Conservation (phyloP, 2,329 filamentous ascomycete genomes). For the Neonectria faginata region DNA sequence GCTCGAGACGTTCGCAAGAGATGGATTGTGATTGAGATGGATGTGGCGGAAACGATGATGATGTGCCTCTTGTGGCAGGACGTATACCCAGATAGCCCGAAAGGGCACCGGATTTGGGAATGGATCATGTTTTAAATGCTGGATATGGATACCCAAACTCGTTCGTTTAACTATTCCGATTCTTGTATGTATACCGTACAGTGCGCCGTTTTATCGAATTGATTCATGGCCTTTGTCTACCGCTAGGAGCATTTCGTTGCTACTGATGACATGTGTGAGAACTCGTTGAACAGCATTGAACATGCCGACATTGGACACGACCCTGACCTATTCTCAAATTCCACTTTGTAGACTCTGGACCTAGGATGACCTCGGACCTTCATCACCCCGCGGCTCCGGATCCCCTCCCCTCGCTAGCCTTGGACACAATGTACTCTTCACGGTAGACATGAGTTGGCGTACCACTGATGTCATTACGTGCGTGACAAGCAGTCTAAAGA, state of each 20-base stretch:
- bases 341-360: too few species aligned
- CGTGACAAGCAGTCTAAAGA: too few species aligned
- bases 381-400: too few species aligned
- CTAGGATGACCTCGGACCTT: too few species aligned
- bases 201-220: neutral
- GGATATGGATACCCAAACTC: constrained; percentile 39
- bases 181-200: constrained; percentile 7
- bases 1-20: constrained; percentile 4
- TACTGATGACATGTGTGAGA: neutral
- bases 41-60: constrained; percentile 19
- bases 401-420: too few species aligned
- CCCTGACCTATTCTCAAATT: neutral
- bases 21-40: constrained; percentile 9
- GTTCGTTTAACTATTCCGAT: constrained; percentile 27
- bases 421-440: too few species aligned
- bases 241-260: too few species aligned
- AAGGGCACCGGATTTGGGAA: constrained; percentile 20
- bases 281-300: neutral
- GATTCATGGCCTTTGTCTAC: neutral
- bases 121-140: constrained; percentile 4
- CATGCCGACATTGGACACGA: neutral
- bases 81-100: constrained; percentile 39
- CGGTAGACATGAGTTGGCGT: too few species aligned
- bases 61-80: constrained; percentile 7
- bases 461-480: too few species aligned